phyloP scores from a whole-genome alignment of 352 stramenopile genomes.

The Globisporangium yorkense region DNA sequence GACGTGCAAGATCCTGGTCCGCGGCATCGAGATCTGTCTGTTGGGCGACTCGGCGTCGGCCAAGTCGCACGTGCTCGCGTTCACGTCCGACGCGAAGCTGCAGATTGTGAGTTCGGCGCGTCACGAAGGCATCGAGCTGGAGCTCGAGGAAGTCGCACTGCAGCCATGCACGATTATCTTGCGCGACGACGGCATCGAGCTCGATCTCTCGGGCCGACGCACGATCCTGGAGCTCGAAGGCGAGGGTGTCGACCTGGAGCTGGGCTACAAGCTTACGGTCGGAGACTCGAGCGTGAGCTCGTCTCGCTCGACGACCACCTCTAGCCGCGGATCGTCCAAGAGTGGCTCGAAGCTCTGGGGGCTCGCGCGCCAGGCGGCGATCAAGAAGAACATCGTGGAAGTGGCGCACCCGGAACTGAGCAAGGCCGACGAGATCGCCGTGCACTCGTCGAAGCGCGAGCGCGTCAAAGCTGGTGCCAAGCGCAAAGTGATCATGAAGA shows the following conservation, averaged over 20 bases:
- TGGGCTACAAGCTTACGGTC: conserved; percentile 66
- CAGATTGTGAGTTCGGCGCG: conserved; percentile 48
- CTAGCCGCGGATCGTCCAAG: conserved; percentile 16
- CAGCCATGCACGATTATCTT: conserved; percentile 67
- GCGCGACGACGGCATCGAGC: conserved; percentile 57
- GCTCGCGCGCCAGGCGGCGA: conserved; percentile 39
- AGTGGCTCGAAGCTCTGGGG: conserved; percentile 47
- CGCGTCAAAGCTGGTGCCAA: conserved; percentile 49
- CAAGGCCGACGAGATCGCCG: conserved; percentile 24
- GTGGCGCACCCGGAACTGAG: conserved; percentile 42
- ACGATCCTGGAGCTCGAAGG: conserved; percentile 84
- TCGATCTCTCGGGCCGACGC: conserved; percentile 64
- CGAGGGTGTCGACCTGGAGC: conserved; percentile 75
- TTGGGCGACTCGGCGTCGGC: conserved; percentile 64
- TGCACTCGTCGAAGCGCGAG: conserved; percentile 22
- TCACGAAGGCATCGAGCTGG: conserved; percentile 67
- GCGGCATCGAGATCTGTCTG: conserved; percentile 68
- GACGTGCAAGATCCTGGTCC: conserved; percentile 40
- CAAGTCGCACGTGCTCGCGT: conserved; percentile 74
- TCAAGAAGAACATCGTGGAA: conserved; percentile 59
- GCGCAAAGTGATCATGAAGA: conserved; percentile 64
- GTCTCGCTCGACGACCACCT: conserved; percentile 4
- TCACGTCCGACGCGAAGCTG: conserved; percentile 72
- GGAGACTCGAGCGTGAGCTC: conserved; percentile 25
- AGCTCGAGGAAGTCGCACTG: conserved; percentile 75